These are phyloP conservation scores for Penicillium crystallinum DNA, from an alignment of 495 filamentous ascomycete genomes.

Conservation along the genomic window DNA sequence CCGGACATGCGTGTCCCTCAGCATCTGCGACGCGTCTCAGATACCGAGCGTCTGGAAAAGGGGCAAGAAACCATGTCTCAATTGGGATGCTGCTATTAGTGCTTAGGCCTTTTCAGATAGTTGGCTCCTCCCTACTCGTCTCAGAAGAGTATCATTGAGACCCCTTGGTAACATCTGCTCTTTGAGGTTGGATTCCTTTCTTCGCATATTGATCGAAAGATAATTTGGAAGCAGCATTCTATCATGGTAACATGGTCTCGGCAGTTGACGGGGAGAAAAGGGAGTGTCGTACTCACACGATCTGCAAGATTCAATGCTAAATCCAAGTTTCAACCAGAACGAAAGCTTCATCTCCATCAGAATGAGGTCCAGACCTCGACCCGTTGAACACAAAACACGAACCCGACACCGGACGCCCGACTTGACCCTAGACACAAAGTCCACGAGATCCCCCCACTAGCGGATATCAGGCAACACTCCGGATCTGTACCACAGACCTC, in stretches of 20 bases:
- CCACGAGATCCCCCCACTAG: not conserved
- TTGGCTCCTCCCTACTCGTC: not conserved
- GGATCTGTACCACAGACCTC: slow-evolving; percentile 3
- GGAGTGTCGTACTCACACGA: not conserved
- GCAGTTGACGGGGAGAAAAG: not conserved
- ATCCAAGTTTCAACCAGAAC: not conserved
- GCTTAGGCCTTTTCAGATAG: slow-evolving; percentile 6
- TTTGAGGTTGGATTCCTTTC: not conserved
- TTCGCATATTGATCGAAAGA: not conserved
- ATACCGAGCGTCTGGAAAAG: slow-evolving; percentile 17
- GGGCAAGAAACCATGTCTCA: slow-evolving; percentile 13
- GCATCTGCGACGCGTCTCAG: slow-evolving; percentile 1
- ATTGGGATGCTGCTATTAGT: slow-evolving; percentile 14
- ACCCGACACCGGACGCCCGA: not conserved
- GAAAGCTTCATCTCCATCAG: not conserved
- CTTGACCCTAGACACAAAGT: not conserved
- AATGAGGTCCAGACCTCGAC: not conserved
- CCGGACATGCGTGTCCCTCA: slow-evolving; percentile 8
- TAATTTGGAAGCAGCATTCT: too few species aligned
- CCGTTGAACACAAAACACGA: not conserved
- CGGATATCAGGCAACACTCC: slow-evolving; percentile 1
- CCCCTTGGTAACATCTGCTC: not conserved
- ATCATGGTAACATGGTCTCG: not conserved
- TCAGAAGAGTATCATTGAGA: not conserved
- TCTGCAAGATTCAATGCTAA: not conserved